Evolutionary conservation across 495 filamentous ascomycete species (phyloP).

Genomic region (Baudoinia panamericana): DNA sequence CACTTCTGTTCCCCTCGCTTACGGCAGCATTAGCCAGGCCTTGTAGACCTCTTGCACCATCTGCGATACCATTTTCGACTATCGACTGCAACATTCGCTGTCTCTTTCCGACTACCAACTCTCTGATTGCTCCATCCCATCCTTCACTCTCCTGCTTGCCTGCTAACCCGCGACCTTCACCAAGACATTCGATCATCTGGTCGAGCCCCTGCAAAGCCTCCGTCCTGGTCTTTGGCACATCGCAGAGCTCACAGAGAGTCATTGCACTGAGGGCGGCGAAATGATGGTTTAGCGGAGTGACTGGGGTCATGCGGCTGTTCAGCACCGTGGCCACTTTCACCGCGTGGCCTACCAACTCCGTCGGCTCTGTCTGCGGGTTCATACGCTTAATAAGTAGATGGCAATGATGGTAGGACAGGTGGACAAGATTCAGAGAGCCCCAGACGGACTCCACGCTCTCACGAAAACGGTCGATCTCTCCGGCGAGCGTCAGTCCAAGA

Average conservation of each 20-base stretch:
- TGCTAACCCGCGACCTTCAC: slow-evolving; percentile 36
- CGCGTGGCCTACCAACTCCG: slow-evolving; percentile 50
- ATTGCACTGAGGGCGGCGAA: slow-evolving; percentile 54
- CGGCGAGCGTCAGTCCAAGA: slow-evolving; percentile 29
- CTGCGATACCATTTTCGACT: background rate
- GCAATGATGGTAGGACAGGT: slow-evolving; percentile 63
- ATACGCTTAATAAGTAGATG: slow-evolving; percentile 48
- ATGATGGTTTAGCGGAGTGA: slow-evolving; percentile 59
- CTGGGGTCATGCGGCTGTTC: slow-evolving; percentile 41
- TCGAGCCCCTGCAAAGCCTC: slow-evolving; percentile 27
- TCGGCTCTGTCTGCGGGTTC: slow-evolving; percentile 42
- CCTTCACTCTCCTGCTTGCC: slow-evolving; percentile 27
- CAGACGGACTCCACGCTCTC: slow-evolving; percentile 33
- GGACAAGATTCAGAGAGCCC: slow-evolving; percentile 37
- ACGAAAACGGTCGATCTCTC: slow-evolving; percentile 38
- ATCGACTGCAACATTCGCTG: slow-evolving; percentile 20
- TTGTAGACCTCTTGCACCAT: slow-evolving; percentile 1
- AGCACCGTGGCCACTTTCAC: slow-evolving; percentile 44
- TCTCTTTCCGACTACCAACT: slow-evolving; percentile 33
- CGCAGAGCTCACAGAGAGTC: slow-evolving; percentile 53
- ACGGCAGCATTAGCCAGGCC: slow-evolving; percentile 14
- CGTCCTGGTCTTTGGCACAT: slow-evolving; percentile 37
- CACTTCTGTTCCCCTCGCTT: slow-evolving; percentile 1
- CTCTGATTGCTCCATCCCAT: slow-evolving; percentile 37
- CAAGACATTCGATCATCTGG: slow-evolving; percentile 26